These are phyloP conservation scores for Golubevia sp. DNA, from an alignment of 1,284 basidiomycete genomes.

Conservation along the genomic window DNA sequence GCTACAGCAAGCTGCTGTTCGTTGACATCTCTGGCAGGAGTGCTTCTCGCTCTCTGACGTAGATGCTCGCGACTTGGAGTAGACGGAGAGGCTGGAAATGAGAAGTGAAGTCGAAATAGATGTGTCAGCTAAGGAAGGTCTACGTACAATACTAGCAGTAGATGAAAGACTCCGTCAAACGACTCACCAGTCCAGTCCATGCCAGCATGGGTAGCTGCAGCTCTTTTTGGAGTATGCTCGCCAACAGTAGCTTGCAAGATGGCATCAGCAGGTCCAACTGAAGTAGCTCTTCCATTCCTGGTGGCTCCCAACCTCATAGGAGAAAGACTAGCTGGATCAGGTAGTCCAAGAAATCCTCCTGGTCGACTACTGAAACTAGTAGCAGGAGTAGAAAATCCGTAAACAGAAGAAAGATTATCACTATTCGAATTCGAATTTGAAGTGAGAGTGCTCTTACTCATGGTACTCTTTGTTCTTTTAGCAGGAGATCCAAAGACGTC, in stretches of 20 bases:
- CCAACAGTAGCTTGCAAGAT: neutral
- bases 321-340: neutral
- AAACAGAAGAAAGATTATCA: neutral
- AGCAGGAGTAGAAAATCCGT: neutral
- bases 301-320: neutral
- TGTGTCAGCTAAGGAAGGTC: too few species aligned
- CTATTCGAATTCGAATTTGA: conserved; percentile 3
- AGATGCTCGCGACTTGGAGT: neutral
- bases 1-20: neutral
- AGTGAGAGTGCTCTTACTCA: conserved; percentile 34
- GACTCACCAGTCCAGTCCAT: neutral
- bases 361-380: neutral
- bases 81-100: neutral
- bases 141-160: too few species aligned
- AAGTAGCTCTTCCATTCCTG: neutral
- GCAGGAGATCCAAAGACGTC: conserved; percentile 41
- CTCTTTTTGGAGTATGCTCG: neutral
- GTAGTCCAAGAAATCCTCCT: neutral
- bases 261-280: neutral
- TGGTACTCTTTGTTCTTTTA: conserved; percentile 20
- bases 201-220: neutral
- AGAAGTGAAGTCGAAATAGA: too few species aligned
- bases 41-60: neutral
- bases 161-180: too few species aligned
- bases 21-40: neutral